These are phyloP conservation scores for Comarum palustre DNA, from an alignment of 306 rosid species.

Conservation along the genomic window DNA sequence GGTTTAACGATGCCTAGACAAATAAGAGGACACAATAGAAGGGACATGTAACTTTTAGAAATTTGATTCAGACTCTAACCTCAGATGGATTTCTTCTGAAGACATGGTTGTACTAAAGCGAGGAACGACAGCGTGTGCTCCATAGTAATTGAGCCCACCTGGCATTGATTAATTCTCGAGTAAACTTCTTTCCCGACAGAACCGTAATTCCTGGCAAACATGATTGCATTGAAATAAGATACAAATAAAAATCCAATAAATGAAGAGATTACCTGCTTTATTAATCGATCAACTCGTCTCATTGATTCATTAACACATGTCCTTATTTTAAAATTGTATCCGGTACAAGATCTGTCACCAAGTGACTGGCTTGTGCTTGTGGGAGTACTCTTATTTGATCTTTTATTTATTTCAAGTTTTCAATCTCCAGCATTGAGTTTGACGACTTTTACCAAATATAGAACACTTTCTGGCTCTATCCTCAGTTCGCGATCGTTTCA, in stretches of 20 bases:
- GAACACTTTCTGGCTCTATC: too few relatives aligned
- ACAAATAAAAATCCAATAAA: not conserved
- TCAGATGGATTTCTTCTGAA: constrained; percentile 43
- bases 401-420: too few relatives aligned
- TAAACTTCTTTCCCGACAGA: constrained; percentile 29
- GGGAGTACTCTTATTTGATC: too few relatives aligned
- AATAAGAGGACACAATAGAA: not conserved
- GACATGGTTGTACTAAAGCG: constrained; percentile 44
- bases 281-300: not conserved
- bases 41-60: not conserved
- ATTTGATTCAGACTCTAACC: constrained; percentile 39
- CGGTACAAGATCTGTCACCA: too few relatives aligned
- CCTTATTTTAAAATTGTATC: too few relatives aligned
- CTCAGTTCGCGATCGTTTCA: too few relatives aligned
- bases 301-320: not conserved
- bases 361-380: too few relatives aligned
- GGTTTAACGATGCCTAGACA: not conserved
- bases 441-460: too few relatives aligned
- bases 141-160: constrained; percentile 23
- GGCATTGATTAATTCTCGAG: constrained; percentile 14
- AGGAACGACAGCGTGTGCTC: constrained; percentile 24
- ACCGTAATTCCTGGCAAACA: constrained; percentile 33
- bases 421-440: too few relatives aligned
- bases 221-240: constrained; percentile 6
- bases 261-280: not conserved